A percentile compares a stretch with the other conserved stretches of the same genome.
Conservation (phyloP, 257 asterid genomes). For the Salvia hispanica region DNA sequence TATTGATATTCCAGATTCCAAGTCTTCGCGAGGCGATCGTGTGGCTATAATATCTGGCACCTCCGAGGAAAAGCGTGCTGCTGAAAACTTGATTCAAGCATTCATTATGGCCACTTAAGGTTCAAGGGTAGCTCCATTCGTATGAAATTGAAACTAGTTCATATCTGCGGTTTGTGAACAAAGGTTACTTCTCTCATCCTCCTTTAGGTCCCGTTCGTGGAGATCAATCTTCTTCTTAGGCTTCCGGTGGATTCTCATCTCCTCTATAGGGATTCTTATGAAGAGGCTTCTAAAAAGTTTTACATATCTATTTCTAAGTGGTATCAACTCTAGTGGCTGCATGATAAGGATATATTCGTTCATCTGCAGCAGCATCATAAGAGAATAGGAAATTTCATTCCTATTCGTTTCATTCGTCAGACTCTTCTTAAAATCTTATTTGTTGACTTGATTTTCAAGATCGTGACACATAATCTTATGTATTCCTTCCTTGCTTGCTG, state of each 20-base stretch:
- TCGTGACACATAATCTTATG: conserved; percentile 33
- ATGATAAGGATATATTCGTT: conserved; percentile 45
- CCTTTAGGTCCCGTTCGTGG: conserved; percentile 45
- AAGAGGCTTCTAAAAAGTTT: conserved; percentile 46
- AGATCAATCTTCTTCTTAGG: conserved; percentile 38
- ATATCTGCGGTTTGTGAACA: conserved; percentile 27
- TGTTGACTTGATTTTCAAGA: conserved; percentile 35
- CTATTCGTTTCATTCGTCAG: conserved; percentile 34
- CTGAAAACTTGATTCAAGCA: conserved; percentile 94
- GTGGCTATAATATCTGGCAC: conserved; percentile 87
- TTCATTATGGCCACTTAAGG: conserved; percentile 84
- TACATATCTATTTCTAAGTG: conserved; percentile 37
- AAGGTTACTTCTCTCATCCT: conserved; percentile 44
- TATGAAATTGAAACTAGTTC: conserved; percentile 39
- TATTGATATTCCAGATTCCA: conserved; percentile 74
- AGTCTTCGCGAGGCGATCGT: conserved; percentile 84
- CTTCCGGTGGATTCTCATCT: conserved; percentile 44
- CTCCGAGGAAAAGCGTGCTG: conserved; percentile 85
- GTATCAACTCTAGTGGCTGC: conserved; percentile 41
- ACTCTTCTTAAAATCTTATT: conserved; percentile 40
- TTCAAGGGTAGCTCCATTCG: conserved; percentile 33
- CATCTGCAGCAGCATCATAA: conserved; percentile 45
- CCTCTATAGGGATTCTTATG: conserved; percentile 45
- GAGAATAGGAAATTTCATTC: conserved; percentile 49
- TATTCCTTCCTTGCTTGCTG: conserved; percentile 35